phyloP scores from a whole-genome alignment of 2,329 filamentous ascomycete species.

The Colletotrichum neosansevieriae region DNA sequence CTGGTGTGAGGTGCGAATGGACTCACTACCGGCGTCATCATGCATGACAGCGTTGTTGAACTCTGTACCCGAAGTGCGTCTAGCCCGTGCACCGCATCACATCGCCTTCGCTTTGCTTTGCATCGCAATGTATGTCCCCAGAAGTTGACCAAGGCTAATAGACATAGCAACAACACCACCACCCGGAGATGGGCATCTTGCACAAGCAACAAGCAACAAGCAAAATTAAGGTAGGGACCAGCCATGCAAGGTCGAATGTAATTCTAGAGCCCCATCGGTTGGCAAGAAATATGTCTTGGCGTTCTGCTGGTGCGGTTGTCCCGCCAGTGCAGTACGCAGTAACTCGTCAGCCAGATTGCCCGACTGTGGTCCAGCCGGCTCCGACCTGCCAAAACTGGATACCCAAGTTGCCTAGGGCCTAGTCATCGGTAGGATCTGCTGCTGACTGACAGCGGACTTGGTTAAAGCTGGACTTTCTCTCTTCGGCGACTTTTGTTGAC shows the following conservation, averaged over 20 bases:
- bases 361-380: too few relatives aligned
- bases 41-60: conserved; percentile 13
- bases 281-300: conserved; percentile 37
- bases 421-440: neutral
- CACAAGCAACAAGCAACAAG: neutral
- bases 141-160: conserved; percentile 5
- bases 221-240: conserved; percentile 19
- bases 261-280: conserved; percentile 32
- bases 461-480: too few relatives aligned
- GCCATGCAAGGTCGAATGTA: conserved; percentile 30
- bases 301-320: conserved; percentile 29
- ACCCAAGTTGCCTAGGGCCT: neutral
- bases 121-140: neutral
- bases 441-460: neutral
- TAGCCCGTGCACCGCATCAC: neutral
- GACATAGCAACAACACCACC: neutral
- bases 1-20: conserved; percentile 9
- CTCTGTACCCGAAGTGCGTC: conserved; percentile 1
- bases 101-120: neutral
- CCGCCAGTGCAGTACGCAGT: too few relatives aligned
- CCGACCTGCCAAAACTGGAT: conserved; percentile 16
- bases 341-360: too few relatives aligned
- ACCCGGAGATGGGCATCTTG: neutral
- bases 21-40: conserved; percentile 16
- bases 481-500: too few relatives aligned